A percentile compares a stretch with the other conserved stretches of the same genome.
Conservation (phyloP, 257 asterid species). For the Primulina huaijiensis region DNA sequence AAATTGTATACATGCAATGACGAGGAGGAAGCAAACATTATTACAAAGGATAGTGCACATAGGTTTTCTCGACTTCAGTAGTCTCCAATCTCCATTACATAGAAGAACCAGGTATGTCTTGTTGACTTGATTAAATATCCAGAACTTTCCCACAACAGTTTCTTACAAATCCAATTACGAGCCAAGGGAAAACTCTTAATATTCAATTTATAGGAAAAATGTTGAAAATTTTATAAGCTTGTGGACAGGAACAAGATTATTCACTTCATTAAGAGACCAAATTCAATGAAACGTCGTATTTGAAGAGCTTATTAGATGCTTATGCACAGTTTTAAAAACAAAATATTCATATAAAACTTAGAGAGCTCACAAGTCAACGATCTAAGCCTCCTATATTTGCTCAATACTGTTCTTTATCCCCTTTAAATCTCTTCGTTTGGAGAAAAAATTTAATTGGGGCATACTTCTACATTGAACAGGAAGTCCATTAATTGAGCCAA, state of each 20-base stretch:
- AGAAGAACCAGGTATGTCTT: not conserved
- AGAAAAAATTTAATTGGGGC: not conserved
- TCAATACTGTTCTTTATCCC: not conserved
- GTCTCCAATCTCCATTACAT: not conserved
- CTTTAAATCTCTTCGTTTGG: slow-evolving; percentile 9
- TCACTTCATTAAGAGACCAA: not conserved
- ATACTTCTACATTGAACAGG: slow-evolving; percentile 5
- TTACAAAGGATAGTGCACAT: not conserved
- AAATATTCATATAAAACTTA: no score
- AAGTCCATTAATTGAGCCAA: slow-evolving; percentile 2
- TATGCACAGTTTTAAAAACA: no score
- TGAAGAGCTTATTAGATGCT: no score
- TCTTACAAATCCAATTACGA: no score
- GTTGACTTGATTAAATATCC: not conserved
- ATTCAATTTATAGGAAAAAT: no score
- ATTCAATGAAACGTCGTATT: no score
- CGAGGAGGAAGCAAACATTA: not conserved
- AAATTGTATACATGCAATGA: not conserved
- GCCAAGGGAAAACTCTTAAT: no score
- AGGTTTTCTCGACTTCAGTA: not conserved
- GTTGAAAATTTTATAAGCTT: not conserved
- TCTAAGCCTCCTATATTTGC: not conserved
- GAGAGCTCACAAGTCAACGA: not conserved
- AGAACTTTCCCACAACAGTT: not conserved
- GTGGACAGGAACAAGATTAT: not conserved